phyloP scores from a whole-genome alignment of 371 early-diverging fungal genomes.

The Neoconidiobolus thromboides region DNA sequence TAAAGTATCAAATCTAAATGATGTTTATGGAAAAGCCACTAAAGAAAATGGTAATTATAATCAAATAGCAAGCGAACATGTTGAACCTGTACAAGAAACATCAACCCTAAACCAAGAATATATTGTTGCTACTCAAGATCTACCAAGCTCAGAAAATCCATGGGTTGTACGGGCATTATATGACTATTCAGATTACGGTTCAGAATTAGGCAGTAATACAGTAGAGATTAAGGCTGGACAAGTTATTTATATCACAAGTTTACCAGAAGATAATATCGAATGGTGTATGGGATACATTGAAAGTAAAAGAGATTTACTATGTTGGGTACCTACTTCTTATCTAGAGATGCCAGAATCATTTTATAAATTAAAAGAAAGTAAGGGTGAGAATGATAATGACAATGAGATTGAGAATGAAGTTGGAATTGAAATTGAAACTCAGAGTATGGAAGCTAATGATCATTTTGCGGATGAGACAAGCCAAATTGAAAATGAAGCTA shows the following conservation, averaged over 20 bases:
- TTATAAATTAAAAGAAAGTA: too few relatives aligned
- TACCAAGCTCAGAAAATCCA: too few relatives aligned
- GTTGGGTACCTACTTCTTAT: background rate
- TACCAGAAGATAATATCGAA: background rate
- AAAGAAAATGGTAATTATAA: too few relatives aligned
- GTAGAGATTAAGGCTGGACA: background rate
- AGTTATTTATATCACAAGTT: background rate
- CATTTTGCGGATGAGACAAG: too few relatives aligned
- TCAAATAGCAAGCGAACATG: too few relatives aligned
- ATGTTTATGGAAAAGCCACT: too few relatives aligned
- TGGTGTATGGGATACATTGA: constrained; percentile 3
- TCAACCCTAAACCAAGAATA: too few relatives aligned
- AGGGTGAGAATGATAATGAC: background rate
- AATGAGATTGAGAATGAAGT: background rate
- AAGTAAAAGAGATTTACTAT: too few relatives aligned
- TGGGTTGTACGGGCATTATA: background rate
- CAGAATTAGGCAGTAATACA: background rate
- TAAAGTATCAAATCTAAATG: too few relatives aligned
- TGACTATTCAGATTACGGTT: background rate
- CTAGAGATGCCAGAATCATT: background rate
- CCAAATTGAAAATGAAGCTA: background rate
- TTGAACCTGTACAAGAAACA: too few relatives aligned
- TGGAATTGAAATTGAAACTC: background rate
- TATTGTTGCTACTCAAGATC: too few relatives aligned
- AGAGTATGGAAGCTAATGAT: background rate